Conservation (phyloP, 495 filamentous ascomycete species). For the Podospora comata region DNA sequence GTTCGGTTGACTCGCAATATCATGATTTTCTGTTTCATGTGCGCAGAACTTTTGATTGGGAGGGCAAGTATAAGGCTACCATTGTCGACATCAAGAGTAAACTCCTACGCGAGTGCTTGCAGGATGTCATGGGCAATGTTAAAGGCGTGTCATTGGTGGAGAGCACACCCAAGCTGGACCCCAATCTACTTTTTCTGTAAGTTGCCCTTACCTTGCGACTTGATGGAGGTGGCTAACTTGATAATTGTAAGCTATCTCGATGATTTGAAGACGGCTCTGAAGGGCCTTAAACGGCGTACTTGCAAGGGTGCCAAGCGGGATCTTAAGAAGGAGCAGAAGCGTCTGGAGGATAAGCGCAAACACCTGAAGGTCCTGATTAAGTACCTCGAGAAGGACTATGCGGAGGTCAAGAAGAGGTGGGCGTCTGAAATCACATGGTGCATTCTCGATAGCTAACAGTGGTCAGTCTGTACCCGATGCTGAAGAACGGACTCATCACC, state of each 20-base stretch:
- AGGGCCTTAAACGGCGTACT: constrained; percentile 61
- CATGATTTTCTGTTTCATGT: constrained; percentile 86
- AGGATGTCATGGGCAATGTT: constrained; percentile 74
- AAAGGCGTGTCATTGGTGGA: constrained; percentile 76
- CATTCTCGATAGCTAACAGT: background rate
- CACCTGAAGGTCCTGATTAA: constrained; percentile 76
- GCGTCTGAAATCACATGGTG: background rate
- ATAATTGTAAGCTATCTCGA: constrained; percentile 58
- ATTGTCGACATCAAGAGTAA: constrained; percentile 85
- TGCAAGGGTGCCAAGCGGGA: constrained; percentile 55
- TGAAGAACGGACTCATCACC: constrained; percentile 81
- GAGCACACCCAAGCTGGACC: constrained; percentile 74
- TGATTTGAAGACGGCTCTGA: constrained; percentile 52
- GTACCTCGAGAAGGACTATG: constrained; percentile 81
- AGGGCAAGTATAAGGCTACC: constrained; percentile 78
- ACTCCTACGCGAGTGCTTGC: constrained; percentile 66
- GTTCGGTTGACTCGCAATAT: constrained; percentile 69
- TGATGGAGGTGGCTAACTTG: constrained; percentile 10
- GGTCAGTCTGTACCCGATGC: constrained; percentile 69
- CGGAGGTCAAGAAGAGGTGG: constrained; percentile 60
- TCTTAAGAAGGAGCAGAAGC: constrained; percentile 59
- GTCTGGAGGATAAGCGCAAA: constrained; percentile 59
- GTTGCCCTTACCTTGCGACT: constrained; percentile 11
- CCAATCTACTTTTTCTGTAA: constrained; percentile 79
- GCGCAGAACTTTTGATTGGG: constrained; percentile 80